Evolutionary conservation across 352 stramenopile genomes (phyloP).

Genomic region (Elongisporangium prolatum): DNA sequence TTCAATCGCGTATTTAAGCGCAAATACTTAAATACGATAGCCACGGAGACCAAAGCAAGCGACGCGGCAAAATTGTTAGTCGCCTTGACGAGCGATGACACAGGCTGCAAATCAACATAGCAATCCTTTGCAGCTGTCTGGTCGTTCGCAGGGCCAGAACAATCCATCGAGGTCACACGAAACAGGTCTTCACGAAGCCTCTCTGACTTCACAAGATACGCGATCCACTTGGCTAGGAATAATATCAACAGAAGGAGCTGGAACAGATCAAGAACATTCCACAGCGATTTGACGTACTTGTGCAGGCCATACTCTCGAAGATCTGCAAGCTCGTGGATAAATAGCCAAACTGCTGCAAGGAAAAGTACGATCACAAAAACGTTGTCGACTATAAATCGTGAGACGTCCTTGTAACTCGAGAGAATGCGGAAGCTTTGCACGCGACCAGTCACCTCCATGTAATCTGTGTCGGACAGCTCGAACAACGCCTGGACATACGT

Average conservation of each 20-base stretch:
- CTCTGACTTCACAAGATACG: conserved; percentile 49
- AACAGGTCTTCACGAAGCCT: conserved; percentile 45
- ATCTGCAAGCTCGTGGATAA: conserved; percentile 50
- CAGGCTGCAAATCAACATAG: conserved; percentile 50
- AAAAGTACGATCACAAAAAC: conserved; percentile 59
- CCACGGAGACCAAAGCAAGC: conserved; percentile 60
- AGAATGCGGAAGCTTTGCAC: conserved; percentile 75
- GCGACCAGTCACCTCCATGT: conserved; percentile 64
- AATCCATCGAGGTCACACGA: conserved; percentile 47
- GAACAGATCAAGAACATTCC: conserved; percentile 73
- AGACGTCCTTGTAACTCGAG: conserved; percentile 35
- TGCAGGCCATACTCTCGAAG: conserved; percentile 37
- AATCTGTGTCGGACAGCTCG: conserved; percentile 74
- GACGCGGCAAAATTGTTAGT: conserved; percentile 56
- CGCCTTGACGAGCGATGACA: conserved; percentile 41
- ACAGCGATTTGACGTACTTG: conserved; percentile 73
- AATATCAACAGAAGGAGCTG: conserved; percentile 65
- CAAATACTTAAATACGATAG: conserved; percentile 84
- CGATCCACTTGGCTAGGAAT: conserved; percentile 55
- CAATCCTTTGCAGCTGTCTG: conserved; percentile 38
- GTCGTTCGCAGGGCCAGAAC: conserved; percentile 32
- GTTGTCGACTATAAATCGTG: conserved; percentile 45
- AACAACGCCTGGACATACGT: conserved; percentile 65
- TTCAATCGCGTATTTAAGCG: conserved; percentile 71
- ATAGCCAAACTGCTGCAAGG: conserved; percentile 39